Percentiles rank a stretch among this genome's conserved stretches.
These are phyloP conservation scores for Setaria italica DNA, from an alignment of 202 grass and related monocot species.

Conservation along the genomic window DNA sequence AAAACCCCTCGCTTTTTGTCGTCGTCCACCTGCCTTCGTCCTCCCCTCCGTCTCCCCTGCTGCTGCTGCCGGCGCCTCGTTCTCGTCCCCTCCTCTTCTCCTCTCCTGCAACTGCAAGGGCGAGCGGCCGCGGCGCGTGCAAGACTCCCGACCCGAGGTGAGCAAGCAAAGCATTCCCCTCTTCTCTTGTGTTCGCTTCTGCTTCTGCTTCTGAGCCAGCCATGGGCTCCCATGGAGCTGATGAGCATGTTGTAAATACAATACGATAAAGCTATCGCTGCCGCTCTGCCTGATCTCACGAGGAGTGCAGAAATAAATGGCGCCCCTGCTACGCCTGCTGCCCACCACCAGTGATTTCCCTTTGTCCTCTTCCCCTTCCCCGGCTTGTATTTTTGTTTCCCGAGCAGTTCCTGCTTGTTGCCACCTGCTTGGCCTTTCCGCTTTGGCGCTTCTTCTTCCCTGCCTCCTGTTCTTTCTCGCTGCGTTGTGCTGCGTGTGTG, in stretches of 20 bases:
- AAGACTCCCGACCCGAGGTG: conserved; percentile 8
- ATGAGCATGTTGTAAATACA: no score
- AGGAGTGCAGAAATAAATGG: conserved; percentile 39
- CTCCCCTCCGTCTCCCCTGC: not conserved
- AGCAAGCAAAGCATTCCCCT: conserved; percentile 22
- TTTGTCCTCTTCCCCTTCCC: conserved; percentile 27
- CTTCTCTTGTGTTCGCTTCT: conserved; percentile 35
- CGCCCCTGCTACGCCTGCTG: not conserved
- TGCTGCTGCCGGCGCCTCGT: not conserved
- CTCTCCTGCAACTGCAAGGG: not conserved
- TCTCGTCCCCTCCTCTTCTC: no score
- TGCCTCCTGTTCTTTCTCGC: not conserved
- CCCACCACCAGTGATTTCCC: conserved; percentile 9
- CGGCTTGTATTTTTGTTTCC: conserved; percentile 40
- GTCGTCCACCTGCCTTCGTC: not conserved
- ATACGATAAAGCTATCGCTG: no score
- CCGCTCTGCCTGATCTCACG: no score
- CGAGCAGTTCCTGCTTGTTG: conserved; percentile 45
- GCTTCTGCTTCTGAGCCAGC: not conserved
- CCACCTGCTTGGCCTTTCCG: conserved; percentile 31
- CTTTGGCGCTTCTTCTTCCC: not conserved
- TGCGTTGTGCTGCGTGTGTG: no score
- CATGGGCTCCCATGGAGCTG: no score
- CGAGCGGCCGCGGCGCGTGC: not conserved
- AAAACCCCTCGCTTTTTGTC: conserved; percentile 64